Base-by-base conservation (phyloP, 1,284 basidiomycete species). In the Mycena sp. region DNA sequence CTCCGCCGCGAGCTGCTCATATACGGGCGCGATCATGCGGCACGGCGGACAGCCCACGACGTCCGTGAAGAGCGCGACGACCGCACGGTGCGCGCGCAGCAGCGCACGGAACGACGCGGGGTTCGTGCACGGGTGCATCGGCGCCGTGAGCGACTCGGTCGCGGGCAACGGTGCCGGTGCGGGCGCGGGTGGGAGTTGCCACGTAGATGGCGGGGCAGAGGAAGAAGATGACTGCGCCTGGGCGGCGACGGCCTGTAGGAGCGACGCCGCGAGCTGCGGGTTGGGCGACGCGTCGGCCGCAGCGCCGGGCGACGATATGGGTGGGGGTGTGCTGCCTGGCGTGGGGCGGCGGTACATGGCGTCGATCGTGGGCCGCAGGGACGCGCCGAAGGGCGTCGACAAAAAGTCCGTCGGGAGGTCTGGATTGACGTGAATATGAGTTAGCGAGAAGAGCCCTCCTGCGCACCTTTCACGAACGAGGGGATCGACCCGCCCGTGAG, bases 361-460 rank as follows among this genome's bases (percentile, higher is more conserved):
- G 71, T 97, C 95, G 65, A 98, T 96, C 41, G 90, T 94, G 0
- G 95, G 95, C 1, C 91, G 86, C 40, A 97, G 82, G 3, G 91
- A 87, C n/a, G 87, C 87, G 6, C 95, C 96, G 65, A 98, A 94
- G 0, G 95, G 93, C 0, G 95, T 97, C 1, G 93, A 90, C 23
- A 98, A 85, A 75, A 98, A 96, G 70, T 97, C 94, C 11, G 87
- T 85, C 0, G 95, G 94, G 0, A 96, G 82, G 63, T 95, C 94
- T 95, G 68, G 51, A 35, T 53, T 43, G 58, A 30, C 14, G 14
- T 35, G 40, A 30, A 55, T 57, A 19, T 58, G 48, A 46, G 26
- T 26, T 23, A 7, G 51, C 28, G 16, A 6, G 21, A 43, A 30
- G 19, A 29, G 57, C 30, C 50, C 23, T 37, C 14, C 4, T 14